Evolutionary conservation across 2,329 filamentous ascomycete genomes (phyloP), one percentile per base, ranked within the genome.

Genomic region (Beauveria medogensis): DNA sequence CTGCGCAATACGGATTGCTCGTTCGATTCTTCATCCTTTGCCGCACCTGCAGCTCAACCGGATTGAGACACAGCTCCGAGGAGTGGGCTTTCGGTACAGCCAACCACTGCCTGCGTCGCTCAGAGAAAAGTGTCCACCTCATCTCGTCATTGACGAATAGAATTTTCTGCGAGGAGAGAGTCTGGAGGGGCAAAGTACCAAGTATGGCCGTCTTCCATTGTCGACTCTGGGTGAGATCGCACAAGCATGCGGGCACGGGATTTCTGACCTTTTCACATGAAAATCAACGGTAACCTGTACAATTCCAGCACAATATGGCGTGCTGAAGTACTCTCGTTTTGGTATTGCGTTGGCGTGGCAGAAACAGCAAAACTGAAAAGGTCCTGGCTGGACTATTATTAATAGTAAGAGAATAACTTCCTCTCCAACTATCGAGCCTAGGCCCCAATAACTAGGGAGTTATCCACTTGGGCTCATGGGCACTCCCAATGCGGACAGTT

Each of bases 61-160:
- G 26, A 59, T 54, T 50, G 48, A 59, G 57, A 47, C 48, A 59
- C 48, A 53, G 24, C 57, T 54, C 57, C 50, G 48, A 41, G 12
- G 40, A 37, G 41, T 37, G 57, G 46, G 40, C 46, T 52, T 10
- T 2, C 37, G 12, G 20, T 26, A 40, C 26, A 37, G 43, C 26
- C 56, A 59, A 37, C 22, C 55, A 51, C 9, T 6, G 34, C 22
- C 6, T 28, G 24, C 6, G 14, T 16, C 43, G 46, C 46, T 10
- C 16, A 43, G n/a, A 18, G n/a, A 5, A 5, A 5, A 43, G 22
- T 30, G 44, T 24, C 55, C 34, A 46, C 46, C 20, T 34, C 55
- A 34, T 34, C 18, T 16, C 8, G 7, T n/a, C 26, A 24, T 48
- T 56, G n/a, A 28, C 54, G 43, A 37, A 56, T 56, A 9, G 28